Conservation (phyloP, 2,329 filamentous ascomycete species). For the Trichoderma atroviride region DNA sequence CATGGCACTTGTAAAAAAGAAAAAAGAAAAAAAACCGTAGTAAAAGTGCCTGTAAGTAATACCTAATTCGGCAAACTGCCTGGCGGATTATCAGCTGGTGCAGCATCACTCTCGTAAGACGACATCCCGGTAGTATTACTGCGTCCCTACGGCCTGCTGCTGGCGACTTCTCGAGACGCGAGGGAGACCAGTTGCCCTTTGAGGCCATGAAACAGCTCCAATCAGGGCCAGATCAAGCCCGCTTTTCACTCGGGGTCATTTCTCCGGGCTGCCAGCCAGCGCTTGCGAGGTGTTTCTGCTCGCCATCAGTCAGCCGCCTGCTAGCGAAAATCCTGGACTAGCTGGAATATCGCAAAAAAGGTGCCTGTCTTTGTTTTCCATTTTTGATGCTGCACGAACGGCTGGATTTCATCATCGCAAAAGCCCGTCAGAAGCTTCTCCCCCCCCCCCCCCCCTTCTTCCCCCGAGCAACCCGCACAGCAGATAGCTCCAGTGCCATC, state of each 20-base stretch:
- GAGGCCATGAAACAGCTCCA: conserved; percentile 22
- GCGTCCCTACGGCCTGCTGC: background rate
- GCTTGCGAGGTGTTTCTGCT: background rate
- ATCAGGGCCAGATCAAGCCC: conserved; percentile 26
- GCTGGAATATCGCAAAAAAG: conserved; percentile 19
- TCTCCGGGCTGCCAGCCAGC: conserved; percentile 25
- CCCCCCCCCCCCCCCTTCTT: no score
- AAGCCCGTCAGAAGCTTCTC: background rate
- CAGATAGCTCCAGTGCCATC: background rate
- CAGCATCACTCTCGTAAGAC: background rate
- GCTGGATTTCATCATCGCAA: background rate
- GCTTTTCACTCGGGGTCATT: conserved; percentile 33
- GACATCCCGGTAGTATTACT: background rate
- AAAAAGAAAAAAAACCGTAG: background rate
- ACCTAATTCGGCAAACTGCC: background rate
- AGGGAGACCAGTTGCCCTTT: background rate
- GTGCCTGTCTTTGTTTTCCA: background rate
- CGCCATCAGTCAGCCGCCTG: conserved; percentile 4
- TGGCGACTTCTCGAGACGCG: background rate
- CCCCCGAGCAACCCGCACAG: background rate
- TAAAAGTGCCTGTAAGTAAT: background rate
- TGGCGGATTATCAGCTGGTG: background rate
- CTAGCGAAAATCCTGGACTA: conserved; percentile 3
- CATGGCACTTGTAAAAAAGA: background rate
- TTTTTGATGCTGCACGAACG: background rate